Percentiles rank a stretch among this genome's conserved stretches.
phyloP scores from a whole-genome alignment of 306 rosid genomes.

The Herpetospermum pedunculosum region DNA sequence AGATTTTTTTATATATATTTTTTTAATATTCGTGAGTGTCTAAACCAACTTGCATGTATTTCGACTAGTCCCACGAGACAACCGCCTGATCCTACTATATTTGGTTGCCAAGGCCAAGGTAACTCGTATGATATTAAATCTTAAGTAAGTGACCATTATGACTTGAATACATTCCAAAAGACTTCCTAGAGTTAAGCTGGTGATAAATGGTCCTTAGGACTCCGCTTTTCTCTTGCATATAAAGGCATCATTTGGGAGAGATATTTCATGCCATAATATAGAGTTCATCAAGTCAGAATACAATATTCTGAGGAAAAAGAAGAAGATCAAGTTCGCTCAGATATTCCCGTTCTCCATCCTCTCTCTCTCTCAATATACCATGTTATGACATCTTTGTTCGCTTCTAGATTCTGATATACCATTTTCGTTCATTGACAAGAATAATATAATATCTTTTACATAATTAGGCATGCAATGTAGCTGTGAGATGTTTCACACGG shows the following conservation, averaged over 20 bases:
- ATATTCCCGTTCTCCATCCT: background rate
- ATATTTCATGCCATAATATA: too few relatives aligned
- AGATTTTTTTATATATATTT: too few relatives aligned
- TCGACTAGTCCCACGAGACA: too few relatives aligned
- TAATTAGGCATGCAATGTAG: background rate
- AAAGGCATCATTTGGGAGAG: too few relatives aligned
- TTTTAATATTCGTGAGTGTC: too few relatives aligned
- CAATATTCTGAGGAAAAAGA: background rate
- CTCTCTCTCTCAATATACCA: background rate
- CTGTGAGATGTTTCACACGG: background rate
- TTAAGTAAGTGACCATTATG: too few relatives aligned
- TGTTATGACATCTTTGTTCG: background rate
- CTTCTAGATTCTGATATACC: background rate
- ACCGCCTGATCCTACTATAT: too few relatives aligned
- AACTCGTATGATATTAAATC: too few relatives aligned
- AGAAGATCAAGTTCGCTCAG: background rate
- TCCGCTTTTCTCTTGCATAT: background rate
- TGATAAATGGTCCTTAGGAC: background rate
- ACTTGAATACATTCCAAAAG: too few relatives aligned
- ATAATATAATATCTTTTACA: too few relatives aligned
- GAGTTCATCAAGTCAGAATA: background rate
- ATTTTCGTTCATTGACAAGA: background rate
- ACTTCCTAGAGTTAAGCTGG: background rate
- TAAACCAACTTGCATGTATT: too few relatives aligned
- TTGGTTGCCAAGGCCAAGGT: too few relatives aligned